Evolutionary conservation across 2,329 filamentous ascomycete genomes (phyloP).

Genomic region (Helicocarpus griseus): DNA sequence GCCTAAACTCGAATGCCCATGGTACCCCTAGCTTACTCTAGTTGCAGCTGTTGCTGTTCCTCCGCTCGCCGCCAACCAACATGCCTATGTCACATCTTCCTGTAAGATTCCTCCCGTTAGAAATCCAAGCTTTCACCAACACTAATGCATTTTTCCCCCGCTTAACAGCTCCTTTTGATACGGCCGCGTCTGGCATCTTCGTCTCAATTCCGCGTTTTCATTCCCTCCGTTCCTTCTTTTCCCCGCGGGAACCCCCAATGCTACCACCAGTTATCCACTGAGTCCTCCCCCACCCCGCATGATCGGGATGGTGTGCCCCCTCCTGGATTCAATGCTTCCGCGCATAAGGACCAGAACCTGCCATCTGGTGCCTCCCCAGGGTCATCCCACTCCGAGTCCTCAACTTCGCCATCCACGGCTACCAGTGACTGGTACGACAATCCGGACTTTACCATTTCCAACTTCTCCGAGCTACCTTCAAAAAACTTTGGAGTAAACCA

Average conservation of each 20-base stretch:
- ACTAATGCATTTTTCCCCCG: background rate
- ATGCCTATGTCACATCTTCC: slow-evolving; percentile 7
- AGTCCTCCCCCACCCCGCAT: slow-evolving; percentile 14
- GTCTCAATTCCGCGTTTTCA: slow-evolving; percentile 15
- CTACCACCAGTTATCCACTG: slow-evolving; percentile 23
- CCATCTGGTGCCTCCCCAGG: slow-evolving; percentile 10
- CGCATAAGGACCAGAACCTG: slow-evolving; percentile 11
- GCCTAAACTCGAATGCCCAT: slow-evolving; percentile 6
- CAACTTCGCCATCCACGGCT: slow-evolving; percentile 20
- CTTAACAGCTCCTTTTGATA: background rate
- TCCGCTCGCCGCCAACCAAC: slow-evolving; percentile 1
- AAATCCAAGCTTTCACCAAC: background rate
- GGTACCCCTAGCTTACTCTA: slow-evolving; percentile 4
- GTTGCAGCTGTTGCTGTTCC: slow-evolving; percentile 12
- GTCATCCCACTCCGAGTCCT: slow-evolving; percentile 18
- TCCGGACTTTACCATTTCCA: slow-evolving; percentile 58
- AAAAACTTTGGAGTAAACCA: slow-evolving; percentile 88
- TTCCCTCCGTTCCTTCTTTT: slow-evolving; percentile 14
- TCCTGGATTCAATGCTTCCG: slow-evolving; percentile 12
- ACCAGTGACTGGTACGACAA: slow-evolving; percentile 64
- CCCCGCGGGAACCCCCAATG: slow-evolving; percentile 5
- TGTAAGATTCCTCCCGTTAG: slow-evolving; percentile 8
- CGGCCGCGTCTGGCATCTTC: background rate
- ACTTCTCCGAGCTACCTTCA: slow-evolving; percentile 67
- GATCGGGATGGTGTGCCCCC: slow-evolving; percentile 9